These are phyloP conservation scores for Syncephalastrum racemosum DNA, from an alignment of 371 early-diverging fungal species.

Conservation along the genomic window DNA sequence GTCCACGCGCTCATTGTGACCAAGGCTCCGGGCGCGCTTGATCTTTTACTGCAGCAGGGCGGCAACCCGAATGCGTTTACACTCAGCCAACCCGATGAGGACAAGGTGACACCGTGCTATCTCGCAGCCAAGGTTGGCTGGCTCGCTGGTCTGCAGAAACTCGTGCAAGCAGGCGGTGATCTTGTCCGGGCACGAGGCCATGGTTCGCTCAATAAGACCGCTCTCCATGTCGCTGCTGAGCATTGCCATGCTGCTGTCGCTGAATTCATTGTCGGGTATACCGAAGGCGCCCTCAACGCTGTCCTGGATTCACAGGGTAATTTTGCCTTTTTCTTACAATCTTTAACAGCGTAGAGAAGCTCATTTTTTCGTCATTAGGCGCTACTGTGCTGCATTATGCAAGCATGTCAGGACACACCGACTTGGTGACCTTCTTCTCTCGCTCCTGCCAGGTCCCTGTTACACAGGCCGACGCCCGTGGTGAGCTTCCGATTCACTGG, in stretches of 20 bases:
- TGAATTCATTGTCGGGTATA: constrained; percentile 35
- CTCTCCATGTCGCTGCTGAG: constrained; percentile 44
- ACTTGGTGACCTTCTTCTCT: constrained; percentile 31
- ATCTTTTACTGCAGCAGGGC: constrained; percentile 40
- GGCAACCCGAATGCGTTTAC: constrained; percentile 49
- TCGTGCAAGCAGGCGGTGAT: constrained; percentile 44
- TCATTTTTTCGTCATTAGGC: too few species aligned
- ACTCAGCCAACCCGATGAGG: constrained; percentile 36
- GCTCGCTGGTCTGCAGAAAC: constrained; percentile 40
- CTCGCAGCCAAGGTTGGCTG: constrained; percentile 49
- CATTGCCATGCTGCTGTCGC: constrained; percentile 36
- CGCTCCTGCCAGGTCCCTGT: constrained; percentile 30
- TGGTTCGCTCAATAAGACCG: constrained; percentile 34
- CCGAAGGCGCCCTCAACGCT: constrained; percentile 25
- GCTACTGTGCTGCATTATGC: constrained; percentile 47
- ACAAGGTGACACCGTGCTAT: constrained; percentile 44
- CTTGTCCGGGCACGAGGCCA: constrained; percentile 28
- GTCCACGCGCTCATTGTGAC: constrained; percentile 39
- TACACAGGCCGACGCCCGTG: constrained; percentile 20
- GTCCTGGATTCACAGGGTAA: constrained; percentile 37
- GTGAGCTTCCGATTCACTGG: constrained; percentile 43
- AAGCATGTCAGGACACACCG: constrained; percentile 37
- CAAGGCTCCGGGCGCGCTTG: constrained; percentile 29
- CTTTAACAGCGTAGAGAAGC: too few species aligned
- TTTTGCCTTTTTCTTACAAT: neutral